These are phyloP conservation scores for Fragaria vesca DNA, from an alignment of 306 rosid genomes.

Conservation along the genomic window DNA sequence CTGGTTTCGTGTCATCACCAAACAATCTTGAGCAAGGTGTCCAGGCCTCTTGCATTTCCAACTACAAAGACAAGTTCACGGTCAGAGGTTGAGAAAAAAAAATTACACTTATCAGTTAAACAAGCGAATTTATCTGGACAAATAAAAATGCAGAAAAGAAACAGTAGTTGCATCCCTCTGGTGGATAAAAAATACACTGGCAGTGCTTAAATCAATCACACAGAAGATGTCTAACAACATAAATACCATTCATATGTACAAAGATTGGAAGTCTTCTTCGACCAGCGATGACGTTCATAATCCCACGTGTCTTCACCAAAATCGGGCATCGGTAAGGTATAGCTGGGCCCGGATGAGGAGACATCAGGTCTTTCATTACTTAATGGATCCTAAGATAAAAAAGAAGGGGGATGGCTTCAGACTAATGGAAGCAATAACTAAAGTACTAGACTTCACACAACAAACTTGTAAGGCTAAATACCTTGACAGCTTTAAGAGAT, in stretches of 20 bases:
- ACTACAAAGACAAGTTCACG: constrained; percentile 43
- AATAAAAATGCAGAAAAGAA: background rate
- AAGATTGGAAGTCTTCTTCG: constrained; percentile 62
- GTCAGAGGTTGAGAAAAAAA: background rate
- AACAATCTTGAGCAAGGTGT: constrained; percentile 89
- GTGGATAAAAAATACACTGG: background rate
- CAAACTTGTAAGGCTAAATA: constrained; percentile 11
- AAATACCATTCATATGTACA: constrained; percentile 77
- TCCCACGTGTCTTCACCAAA: constrained; percentile 77
- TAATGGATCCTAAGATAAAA: constrained; percentile 42
- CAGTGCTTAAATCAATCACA: background rate
- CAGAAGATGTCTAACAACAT: constrained; percentile 14
- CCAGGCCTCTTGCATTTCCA: constrained; percentile 90
- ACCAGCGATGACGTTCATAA: constrained; percentile 64
- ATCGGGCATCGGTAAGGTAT: constrained; percentile 39
- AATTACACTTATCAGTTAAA: constrained; percentile 10
- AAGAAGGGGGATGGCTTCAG: constrained; percentile 6
- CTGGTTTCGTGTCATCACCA: constrained; percentile 45
- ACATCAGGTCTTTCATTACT: constrained; percentile 30
- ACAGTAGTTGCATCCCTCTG: background rate
- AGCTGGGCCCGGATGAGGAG: constrained; percentile 33
- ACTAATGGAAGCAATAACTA: constrained; percentile 15
- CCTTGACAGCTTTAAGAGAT: constrained; percentile 46
- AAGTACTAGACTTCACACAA: background rate
- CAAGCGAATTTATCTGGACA: constrained; percentile 15